phyloP scores from a whole-genome alignment of 176 grass and related monocot genomes.

The Oryza coarctata region DNA sequence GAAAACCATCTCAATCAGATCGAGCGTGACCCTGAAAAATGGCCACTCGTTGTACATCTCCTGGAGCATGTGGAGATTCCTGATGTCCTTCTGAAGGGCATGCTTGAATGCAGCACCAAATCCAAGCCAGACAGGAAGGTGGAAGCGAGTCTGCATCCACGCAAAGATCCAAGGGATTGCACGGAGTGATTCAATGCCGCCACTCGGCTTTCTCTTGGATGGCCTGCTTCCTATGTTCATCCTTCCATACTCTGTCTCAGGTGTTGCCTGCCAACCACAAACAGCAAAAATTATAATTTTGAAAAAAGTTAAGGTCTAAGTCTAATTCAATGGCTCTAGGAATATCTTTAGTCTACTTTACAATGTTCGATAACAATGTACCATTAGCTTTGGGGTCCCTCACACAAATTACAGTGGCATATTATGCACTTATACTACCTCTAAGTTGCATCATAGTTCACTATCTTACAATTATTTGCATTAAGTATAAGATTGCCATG shows the following conservation, averaged over 20 bases:
- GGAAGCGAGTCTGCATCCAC: conserved; percentile 77
- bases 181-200: conserved; percentile 78
- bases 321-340: not conserved
- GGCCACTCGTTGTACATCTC: conserved; percentile 84
- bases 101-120: conserved; percentile 74
- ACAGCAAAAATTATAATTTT: conserved; percentile 6
- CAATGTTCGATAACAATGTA: not conserved
- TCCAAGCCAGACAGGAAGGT: conserved; percentile 74
- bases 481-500: not conserved
- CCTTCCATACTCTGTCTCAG: conserved; percentile 78
- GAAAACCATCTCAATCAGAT: conserved; percentile 86
- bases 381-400: not conserved
- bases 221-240: conserved; percentile 89
- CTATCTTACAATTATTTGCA: not conserved
- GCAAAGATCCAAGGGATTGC: conserved; percentile 89
- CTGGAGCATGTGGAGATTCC: conserved; percentile 58
- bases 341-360: not conserved
- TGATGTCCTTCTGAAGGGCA: conserved; percentile 64
- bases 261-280: conserved; percentile 58
- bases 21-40: conserved; percentile 80
- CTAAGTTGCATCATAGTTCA: not conserved
- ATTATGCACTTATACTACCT: not conserved
- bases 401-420: conserved; percentile 1
- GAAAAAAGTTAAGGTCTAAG: not conserved
- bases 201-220: conserved; percentile 74